phyloP scores from a whole-genome alignment of 306 rosid species.

The Quercus gilva region DNA sequence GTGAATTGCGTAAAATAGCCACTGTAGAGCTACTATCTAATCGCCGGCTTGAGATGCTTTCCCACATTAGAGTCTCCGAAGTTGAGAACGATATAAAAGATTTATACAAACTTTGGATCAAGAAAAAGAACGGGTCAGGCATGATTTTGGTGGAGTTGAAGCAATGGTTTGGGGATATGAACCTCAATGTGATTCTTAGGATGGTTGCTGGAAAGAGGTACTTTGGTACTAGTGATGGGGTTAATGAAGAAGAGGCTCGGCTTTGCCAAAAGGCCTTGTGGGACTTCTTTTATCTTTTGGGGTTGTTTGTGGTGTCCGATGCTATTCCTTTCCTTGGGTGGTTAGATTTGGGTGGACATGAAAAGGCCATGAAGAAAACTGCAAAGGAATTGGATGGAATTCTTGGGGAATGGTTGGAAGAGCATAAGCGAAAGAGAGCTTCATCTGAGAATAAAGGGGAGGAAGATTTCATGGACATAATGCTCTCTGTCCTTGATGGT shows the following conservation, averaged over 20 bases:
- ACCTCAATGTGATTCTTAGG: too few species aligned
- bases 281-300: slow-evolving; percentile 17
- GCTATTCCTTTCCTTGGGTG: slow-evolving; percentile 35
- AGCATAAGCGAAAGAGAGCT: slow-evolving; percentile 29
- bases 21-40: too few species aligned
- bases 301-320: slow-evolving; percentile 33
- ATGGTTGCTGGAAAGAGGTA: too few species aligned
- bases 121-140: neutral
- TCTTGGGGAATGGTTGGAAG: slow-evolving; percentile 31
- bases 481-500: slow-evolving; percentile 9
- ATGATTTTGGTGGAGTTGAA: too few species aligned
- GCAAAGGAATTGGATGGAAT: slow-evolving; percentile 30
- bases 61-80: too few species aligned
- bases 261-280: slow-evolving; percentile 15
- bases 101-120: too few species aligned
- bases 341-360: slow-evolving; percentile 52
- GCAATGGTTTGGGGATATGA: too few species aligned
- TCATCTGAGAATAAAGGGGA: neutral
- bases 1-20: too few species aligned
- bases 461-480: slow-evolving; percentile 42
- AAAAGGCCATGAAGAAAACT: slow-evolving; percentile 30
- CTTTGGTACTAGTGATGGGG: too few species aligned
- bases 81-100: too few species aligned
- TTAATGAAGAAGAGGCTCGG: too few species aligned
- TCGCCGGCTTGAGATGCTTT: too few species aligned